phyloP scores from a whole-genome alignment of 2,329 filamentous ascomycete species.

The Colletotrichum lupini region DNA sequence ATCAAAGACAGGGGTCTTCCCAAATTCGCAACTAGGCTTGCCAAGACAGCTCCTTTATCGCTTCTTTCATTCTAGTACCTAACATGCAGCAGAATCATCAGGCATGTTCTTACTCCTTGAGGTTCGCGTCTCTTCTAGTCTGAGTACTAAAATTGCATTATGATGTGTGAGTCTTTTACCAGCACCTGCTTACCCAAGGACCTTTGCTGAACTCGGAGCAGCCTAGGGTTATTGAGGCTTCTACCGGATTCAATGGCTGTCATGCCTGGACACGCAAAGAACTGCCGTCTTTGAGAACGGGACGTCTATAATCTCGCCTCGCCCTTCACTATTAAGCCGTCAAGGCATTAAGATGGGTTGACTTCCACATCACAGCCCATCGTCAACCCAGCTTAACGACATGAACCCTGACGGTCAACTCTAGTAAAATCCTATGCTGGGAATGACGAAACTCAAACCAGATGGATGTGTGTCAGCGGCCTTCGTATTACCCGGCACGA shows the following conservation, averaged over 20 bases:
- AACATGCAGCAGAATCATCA: background rate
- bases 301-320: background rate
- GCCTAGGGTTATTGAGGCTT: background rate
- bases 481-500: background rate
- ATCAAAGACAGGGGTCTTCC: conserved; percentile 15
- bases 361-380: background rate
- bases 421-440: background rate
- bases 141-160: background rate
- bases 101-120: background rate
- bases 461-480: conserved; percentile 5
- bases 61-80: conserved; percentile 1
- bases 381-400: background rate
- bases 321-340: background rate
- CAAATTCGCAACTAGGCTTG: background rate
- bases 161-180: background rate
- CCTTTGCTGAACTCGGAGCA: background rate
- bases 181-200: background rate
- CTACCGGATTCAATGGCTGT: background rate
- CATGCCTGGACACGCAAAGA: background rate
- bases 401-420: background rate
- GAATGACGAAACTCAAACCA: background rate
- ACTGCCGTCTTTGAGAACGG: background rate
- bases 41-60: background rate
- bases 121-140: background rate
- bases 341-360: conserved; percentile 6